Conservation (phyloP, 2,329 filamentous ascomycete species). For the Juglanconis juglandina region DNA sequence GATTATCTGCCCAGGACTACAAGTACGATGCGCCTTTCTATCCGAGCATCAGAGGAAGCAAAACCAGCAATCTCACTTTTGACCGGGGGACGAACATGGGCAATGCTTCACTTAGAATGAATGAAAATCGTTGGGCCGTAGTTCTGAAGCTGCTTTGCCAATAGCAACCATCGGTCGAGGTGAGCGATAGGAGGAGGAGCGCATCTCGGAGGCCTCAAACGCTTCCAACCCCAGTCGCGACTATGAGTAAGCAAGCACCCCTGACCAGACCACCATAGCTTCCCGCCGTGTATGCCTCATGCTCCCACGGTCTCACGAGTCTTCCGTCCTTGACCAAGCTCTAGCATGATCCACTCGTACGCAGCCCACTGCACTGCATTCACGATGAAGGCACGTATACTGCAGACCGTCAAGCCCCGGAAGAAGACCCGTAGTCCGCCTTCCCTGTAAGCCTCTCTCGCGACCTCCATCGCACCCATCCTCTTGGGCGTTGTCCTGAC, state of each 20-base stretch:
- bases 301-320: not conserved
- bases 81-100: too few relatives aligned
- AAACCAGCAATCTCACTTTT: too few relatives aligned
- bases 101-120: too few relatives aligned
- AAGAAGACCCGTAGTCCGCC: slow-evolving; percentile 66
- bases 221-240: too few relatives aligned
- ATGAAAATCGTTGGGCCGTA: too few relatives aligned
- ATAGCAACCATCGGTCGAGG: too few relatives aligned
- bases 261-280: not conserved
- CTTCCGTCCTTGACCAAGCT: slow-evolving; percentile 40
- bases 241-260: not conserved
- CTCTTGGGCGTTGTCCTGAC: slow-evolving; percentile 25
- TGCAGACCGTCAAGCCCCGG: slow-evolving; percentile 75
- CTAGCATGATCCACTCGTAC: slow-evolving; percentile 82
- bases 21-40: too few relatives aligned
- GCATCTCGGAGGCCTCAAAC: too few relatives aligned
- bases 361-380: slow-evolving; percentile 92
- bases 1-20: too few relatives aligned
- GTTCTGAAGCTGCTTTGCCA: too few relatives aligned
- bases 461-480: slow-evolving; percentile 59
- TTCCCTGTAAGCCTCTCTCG: slow-evolving; percentile 61
- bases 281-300: not conserved
- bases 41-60: too few relatives aligned
- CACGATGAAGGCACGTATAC: slow-evolving; percentile 80
- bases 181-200: too few relatives aligned